A percentile compares a stretch with the other conserved stretches of the same genome.
phyloP scores from a whole-genome alignment of 2,329 filamentous ascomycete species.

The Curvularia verruculosa region DNA sequence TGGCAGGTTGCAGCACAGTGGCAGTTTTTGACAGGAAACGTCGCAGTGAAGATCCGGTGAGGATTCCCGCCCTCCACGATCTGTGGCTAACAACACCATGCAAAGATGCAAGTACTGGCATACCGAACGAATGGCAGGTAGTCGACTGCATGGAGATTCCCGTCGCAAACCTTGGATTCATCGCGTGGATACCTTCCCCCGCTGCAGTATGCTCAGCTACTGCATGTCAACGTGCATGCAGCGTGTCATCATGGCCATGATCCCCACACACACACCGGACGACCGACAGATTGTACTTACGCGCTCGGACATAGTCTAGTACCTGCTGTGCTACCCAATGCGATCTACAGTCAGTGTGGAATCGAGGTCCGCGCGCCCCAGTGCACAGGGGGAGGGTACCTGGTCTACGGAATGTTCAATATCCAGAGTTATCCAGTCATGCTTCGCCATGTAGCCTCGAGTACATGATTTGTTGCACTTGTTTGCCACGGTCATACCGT shows the following conservation, averaged over 20 bases:
- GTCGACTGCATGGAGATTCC: background rate
- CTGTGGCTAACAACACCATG: background rate
- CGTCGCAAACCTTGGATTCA: background rate
- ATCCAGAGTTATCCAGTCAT: background rate
- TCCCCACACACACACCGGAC: slow-evolving; percentile 1
- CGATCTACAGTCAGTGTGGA: background rate
- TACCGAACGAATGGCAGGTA: background rate
- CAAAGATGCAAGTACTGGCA: background rate
- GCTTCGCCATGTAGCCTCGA: slow-evolving; percentile 1
- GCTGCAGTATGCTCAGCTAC: slow-evolving; percentile 5
- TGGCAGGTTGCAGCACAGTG: background rate
- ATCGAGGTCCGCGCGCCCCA: background rate
- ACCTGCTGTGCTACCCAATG: background rate
- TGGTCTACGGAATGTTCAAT: background rate
- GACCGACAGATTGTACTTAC: background rate
- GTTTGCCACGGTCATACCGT: background rate
- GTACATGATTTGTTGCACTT: background rate
- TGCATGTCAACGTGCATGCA: slow-evolving; percentile 7
- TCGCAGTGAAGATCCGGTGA: slow-evolving; percentile 1
- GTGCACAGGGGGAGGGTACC: background rate
- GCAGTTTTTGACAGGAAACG: slow-evolving; percentile 4
- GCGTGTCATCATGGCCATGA: slow-evolving; percentile 4
- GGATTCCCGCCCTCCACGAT: background rate
- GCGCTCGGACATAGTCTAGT: background rate
- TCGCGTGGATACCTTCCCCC: background rate